These are phyloP conservation scores for Beta macrorhiza DNA, from an alignment of 179 eudicot genomes.

Conservation along the genomic window DNA sequence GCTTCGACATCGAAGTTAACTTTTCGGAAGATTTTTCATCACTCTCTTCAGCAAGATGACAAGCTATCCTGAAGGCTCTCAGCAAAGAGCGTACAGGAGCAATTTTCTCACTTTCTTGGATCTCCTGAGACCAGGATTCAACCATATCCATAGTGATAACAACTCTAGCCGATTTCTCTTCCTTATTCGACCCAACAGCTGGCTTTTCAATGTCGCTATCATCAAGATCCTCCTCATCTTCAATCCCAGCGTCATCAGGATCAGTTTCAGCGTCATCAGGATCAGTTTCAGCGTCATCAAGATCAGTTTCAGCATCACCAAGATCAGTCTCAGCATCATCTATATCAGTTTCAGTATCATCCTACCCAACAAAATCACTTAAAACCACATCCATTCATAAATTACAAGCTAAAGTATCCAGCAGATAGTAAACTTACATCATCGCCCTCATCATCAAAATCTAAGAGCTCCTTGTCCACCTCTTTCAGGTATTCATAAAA, in stretches of 20 bases:
- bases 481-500: conserved; percentile 77
- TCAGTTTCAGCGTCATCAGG: conserved; percentile 55
- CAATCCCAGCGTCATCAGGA: conserved; percentile 34
- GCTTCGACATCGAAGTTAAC: conserved; percentile 71
- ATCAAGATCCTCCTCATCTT: conserved; percentile 30
- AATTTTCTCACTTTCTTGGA: conserved; percentile 50
- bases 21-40: conserved; percentile 54
- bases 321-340: conserved; percentile 21
- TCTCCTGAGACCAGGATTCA: conserved; percentile 72
- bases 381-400: conserved; percentile 6
- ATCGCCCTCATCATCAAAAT: conserved; percentile 64
- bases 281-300: conserved; percentile 14
- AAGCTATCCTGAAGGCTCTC: conserved; percentile 80
- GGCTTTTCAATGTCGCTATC: conserved; percentile 33
- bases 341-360: conserved; percentile 16
- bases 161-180: conserved; percentile 41
- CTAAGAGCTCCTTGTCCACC: conserved; percentile 77
- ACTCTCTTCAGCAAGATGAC: conserved; percentile 91
- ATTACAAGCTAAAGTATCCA: conserved; percentile 10
- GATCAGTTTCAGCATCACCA: conserved; percentile 23
- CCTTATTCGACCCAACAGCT: conserved; percentile 31
- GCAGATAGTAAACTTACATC: conserved; percentile 54
- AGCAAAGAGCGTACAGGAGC: conserved; percentile 73
- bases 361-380: conserved; percentile 16
- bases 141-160: conserved; percentile 85